Percentiles rank a stretch among this genome's conserved stretches.
phyloP scores from a whole-genome alignment of 441 rosid genomes.

The Heliophila coronopifolia region DNA sequence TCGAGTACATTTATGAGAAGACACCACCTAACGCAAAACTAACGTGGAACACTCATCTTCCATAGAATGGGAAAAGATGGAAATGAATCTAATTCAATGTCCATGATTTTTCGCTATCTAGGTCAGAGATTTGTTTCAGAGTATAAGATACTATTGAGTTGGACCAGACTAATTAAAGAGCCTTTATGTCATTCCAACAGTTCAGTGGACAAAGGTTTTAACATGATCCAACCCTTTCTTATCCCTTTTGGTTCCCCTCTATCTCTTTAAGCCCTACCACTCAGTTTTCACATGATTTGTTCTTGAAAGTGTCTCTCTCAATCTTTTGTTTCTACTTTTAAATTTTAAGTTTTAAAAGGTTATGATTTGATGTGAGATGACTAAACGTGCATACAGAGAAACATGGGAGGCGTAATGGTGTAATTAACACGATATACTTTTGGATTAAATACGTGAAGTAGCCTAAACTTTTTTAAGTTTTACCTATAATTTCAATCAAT shows the following conservation, averaged over 20 bases:
- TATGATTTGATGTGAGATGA: slow-evolving; percentile 8
- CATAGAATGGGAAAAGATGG: slow-evolving; percentile 19
- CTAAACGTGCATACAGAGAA: slow-evolving; percentile 25
- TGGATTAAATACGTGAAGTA: slow-evolving; percentile 24
- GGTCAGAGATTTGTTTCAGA: slow-evolving; percentile 12
- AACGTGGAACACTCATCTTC: slow-evolving; percentile 24
- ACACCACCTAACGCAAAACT: slow-evolving; percentile 17
- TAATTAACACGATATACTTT: background rate
- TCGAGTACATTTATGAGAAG: slow-evolving; percentile 21
- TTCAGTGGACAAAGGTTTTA: slow-evolving; percentile 25
- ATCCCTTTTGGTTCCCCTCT: slow-evolving; percentile 26
- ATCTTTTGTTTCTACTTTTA: background rate
- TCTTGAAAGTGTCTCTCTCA: slow-evolving; percentile 21
- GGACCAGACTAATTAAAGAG: slow-evolving; percentile 25
- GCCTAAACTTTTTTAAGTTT: background rate
- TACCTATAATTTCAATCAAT: background rate
- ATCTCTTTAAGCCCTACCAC: slow-evolving; percentile 9
- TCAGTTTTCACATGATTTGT: slow-evolving; percentile 28
- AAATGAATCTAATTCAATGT: slow-evolving; percentile 24
- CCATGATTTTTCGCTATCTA: slow-evolving; percentile 23
- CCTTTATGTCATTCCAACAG: slow-evolving; percentile 5
- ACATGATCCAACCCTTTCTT: slow-evolving; percentile 33
- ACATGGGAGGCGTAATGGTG: background rate
- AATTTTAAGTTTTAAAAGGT: too few species aligned
- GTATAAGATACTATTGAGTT: slow-evolving; percentile 7